These are phyloP conservation scores for Pestalotiopsis sp. DNA, from an alignment of 2,329 filamentous ascomycete species.

Conservation along the genomic window DNA sequence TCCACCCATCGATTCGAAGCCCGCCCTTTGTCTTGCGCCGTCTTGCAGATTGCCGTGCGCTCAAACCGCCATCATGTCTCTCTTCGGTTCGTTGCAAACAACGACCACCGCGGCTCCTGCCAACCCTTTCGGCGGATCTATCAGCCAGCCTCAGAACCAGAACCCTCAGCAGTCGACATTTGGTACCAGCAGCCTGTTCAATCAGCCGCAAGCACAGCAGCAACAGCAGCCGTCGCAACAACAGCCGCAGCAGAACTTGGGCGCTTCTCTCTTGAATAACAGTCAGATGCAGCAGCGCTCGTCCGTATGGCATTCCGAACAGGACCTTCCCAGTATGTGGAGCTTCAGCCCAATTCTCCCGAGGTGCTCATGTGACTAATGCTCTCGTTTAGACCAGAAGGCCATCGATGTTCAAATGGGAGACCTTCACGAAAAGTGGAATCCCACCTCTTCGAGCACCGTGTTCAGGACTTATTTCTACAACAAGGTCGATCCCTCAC, in stretches of 20 bases:
- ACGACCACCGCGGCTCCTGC: not conserved
- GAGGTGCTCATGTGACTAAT: conserved; percentile 5
- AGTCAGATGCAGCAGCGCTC: conserved; percentile 1
- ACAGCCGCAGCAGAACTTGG: conserved; percentile 31
- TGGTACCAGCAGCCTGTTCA: conserved; percentile 32
- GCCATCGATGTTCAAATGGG: conserved; percentile 75
- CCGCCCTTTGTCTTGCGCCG: not conserved
- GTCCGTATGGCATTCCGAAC: conserved; percentile 31
- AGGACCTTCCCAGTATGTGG: conserved; percentile 20
- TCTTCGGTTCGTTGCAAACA: conserved; percentile 3
- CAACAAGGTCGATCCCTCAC: conserved; percentile 76
- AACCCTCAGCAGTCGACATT: conserved; percentile 35
- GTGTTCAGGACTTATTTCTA: conserved; percentile 86
- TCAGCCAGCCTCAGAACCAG: conserved; percentile 36
- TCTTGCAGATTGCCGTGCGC: conserved; percentile 17
- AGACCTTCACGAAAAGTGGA: conserved; percentile 74
- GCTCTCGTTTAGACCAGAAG: conserved; percentile 61
- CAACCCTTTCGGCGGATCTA: conserved; percentile 17
- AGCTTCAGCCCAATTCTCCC: not conserved
- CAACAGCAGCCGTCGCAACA: conserved; percentile 37
- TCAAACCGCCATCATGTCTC: conserved; percentile 25
- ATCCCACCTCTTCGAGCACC: conserved; percentile 67
- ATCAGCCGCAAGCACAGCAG: conserved; percentile 37
- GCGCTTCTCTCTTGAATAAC: conserved; percentile 17
- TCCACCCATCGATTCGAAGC: not conserved